Evolutionary conservation across 2,329 filamentous ascomycete genomes (phyloP), one percentile per base, ranked within the genome.

Genomic region (Nemania diffusa): DNA sequence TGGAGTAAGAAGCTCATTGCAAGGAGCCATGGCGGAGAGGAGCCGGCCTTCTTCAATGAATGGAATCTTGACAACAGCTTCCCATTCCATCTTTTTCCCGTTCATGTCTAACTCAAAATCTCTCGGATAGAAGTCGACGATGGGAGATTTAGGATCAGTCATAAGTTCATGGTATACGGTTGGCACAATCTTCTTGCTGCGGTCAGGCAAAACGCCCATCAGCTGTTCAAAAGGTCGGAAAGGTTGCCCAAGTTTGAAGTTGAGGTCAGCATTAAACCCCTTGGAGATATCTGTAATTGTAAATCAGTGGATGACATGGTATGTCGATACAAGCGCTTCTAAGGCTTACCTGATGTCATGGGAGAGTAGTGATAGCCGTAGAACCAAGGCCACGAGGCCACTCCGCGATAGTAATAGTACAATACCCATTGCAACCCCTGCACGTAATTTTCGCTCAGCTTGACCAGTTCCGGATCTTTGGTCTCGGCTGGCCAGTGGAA

Each of bases 1-100:
- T 2, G 90, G 86, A 2, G 88, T 88, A n/a, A 99, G 84, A 1
- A 92, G 81, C 48, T 90, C 83, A 71, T 98, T 94, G 78, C 91
- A 94, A 6, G 94, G 90, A 17, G 86, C 90, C 92, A 99, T 97
- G 7, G 95, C 96, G 42, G 84, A 82, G 62, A 99, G 84, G 2
- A 99, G 84, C 27, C 96, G 89, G 74, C 91, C 89, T 79, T 99
- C 95, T 65, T 99, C 93, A 70, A 99, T 99, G 80, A 99, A 99
- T 0, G 96, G 96, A 76, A 99, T 99, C 80, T 98, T 99, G 71
- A 99, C 94, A 42, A 99, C 95, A 29, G 96, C 96, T 78, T 99
- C 96, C 96, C 96, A 99, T 71, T 99, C 97, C 92, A 97, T 97
- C 83, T 97, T 99, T 84, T 99, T 99, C 67, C 96, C 97, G 74